Conservation (phyloP, 2,329 filamentous ascomycete species). For the Trichothecium sympodiale region DNA sequence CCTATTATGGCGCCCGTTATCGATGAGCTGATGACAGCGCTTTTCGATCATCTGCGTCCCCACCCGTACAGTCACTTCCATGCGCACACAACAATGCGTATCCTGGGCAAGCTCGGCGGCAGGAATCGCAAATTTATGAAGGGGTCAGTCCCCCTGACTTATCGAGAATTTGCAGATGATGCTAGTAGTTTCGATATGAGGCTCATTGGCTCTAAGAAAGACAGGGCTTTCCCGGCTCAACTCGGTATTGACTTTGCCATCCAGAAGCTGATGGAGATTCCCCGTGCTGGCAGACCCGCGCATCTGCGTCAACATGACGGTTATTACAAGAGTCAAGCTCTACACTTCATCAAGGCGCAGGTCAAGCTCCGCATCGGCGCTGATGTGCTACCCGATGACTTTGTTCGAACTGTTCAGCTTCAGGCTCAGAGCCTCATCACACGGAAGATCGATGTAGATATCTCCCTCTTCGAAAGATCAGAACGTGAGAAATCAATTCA, state of each 20-base stretch:
- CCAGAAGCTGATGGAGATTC: slow-evolving; percentile 71
- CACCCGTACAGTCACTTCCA: slow-evolving; percentile 96
- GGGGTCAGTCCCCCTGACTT: slow-evolving; percentile 72
- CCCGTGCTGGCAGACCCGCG: slow-evolving; percentile 46
- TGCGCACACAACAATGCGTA: slow-evolving; percentile 93
- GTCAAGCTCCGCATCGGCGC: slow-evolving; percentile 82
- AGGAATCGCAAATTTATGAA: slow-evolving; percentile 94
- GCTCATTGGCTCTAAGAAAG: slow-evolving; percentile 79
- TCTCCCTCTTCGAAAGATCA: slow-evolving; percentile 60
- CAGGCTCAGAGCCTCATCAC: slow-evolving; percentile 78
- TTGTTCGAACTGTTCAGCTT: slow-evolving; percentile 72
- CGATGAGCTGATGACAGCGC: slow-evolving; percentile 93
- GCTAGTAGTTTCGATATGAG: slow-evolving; percentile 77
- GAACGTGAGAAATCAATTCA: slow-evolving; percentile 73
- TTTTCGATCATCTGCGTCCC: slow-evolving; percentile 91
- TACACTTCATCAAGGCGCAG: slow-evolving; percentile 78
- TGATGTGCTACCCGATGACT: slow-evolving; percentile 81
- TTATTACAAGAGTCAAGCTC: slow-evolving; percentile 89
- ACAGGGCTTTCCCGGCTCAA: slow-evolving; percentile 76
- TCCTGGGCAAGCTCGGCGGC: slow-evolving; percentile 90
- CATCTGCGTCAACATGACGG: slow-evolving; percentile 55
- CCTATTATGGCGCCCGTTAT: slow-evolving; percentile 99
- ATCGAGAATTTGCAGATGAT: slow-evolving; percentile 80
- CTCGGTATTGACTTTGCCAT: slow-evolving; percentile 85
- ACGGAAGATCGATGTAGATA: slow-evolving; percentile 59